These are phyloP conservation scores for Argentina anserina DNA, from an alignment of 306 rosid species.

Conservation along the genomic window DNA sequence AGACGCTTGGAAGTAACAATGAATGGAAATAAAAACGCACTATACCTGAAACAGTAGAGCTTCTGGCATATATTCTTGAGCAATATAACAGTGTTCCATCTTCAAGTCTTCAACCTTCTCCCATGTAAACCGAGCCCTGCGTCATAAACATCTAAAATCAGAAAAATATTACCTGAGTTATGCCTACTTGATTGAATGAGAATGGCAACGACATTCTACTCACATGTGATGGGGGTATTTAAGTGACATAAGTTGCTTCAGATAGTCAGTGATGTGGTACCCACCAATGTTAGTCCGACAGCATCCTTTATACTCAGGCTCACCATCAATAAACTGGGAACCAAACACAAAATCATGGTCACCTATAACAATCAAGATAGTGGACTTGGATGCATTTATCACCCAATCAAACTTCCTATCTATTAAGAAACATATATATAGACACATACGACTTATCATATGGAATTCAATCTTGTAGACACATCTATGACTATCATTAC, in stretches of 20 bases:
- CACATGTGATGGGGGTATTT: slow-evolving; percentile 90
- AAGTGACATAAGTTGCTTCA: slow-evolving; percentile 88
- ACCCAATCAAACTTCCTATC: neutral
- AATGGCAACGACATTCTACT: slow-evolving; percentile 36
- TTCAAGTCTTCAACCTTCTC: slow-evolving; percentile 96
- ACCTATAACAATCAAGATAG: neutral
- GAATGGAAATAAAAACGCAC: slow-evolving; percentile 21
- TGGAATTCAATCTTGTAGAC: neutral
- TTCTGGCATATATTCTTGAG: slow-evolving; percentile 65
- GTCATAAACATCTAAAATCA: slow-evolving; percentile 20
- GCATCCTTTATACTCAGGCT: slow-evolving; percentile 80
- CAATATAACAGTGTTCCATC: slow-evolving; percentile 93
- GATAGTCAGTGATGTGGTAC: slow-evolving; percentile 78
- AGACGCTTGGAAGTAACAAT: slow-evolving; percentile 15
- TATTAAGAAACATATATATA: neutral
- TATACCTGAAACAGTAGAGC: slow-evolving; percentile 77
- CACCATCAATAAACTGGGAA: slow-evolving; percentile 81
- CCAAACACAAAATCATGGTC: slow-evolving; percentile 9
- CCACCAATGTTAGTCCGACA: slow-evolving; percentile 94
- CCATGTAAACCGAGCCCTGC: slow-evolving; percentile 88
- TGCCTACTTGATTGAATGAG: slow-evolving; percentile 20
- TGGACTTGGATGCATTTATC: neutral
- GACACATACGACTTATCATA: neutral
- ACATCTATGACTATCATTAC: neutral
- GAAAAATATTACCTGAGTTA: slow-evolving; percentile 3